Base-by-base conservation (phyloP, 2,329 filamentous ascomycete genomes). In the Cytospora piceae region DNA sequence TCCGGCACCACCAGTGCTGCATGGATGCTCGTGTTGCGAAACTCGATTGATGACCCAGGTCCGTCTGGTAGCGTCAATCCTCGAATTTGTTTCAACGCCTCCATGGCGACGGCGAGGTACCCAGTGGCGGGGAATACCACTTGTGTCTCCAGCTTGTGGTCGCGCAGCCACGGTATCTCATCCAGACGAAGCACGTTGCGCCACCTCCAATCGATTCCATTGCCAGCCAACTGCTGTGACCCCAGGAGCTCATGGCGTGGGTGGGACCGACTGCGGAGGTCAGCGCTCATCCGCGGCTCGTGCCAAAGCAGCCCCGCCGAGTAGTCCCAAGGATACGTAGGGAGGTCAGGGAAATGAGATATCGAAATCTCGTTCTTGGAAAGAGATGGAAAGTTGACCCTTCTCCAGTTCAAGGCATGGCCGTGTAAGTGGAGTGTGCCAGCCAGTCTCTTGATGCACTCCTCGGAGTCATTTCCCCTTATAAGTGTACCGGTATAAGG, bases 301-400 rank as follows among this genome's bases (percentile, higher is more conserved):
- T 71, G 72, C 79, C 79, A 82, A 65, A 78, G 77, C 52, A 29
- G 31, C 29, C 73, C 71, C 4, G 74, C 74, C 22, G 74, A 73
- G 69, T 83, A 80, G 66, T 83, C 79, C 80, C 80, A 84, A 4
- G 77, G 76, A 67, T 83, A 84, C 1, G 71, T 72, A 5, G 81
- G 80, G 5, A 83, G 69, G 69, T 76, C 77, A 12, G 73, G 71
- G 20, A 65, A 51, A 37, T 17, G n/a, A 31, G 11, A 34, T 27
- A 9, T n/a, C 12, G 14, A 22, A 15, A 17, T 24, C 69, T 29
- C n/a, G n/a, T n/a, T n/a, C n/a, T n/a, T n/a, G n/a, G n/a, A n/a
- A n/a, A n/a, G 71, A 69, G 1, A 74, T 71, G 6, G 72, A 72
- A n/a, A n/a, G 61, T 74, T 74, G 67, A 72, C 73, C 7, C 55